A percentile compares a stretch with the other conserved stretches of the same genome.
Conservation (phyloP, 208 protist genomes). For the Acanthamoeba castellanii region DNA sequence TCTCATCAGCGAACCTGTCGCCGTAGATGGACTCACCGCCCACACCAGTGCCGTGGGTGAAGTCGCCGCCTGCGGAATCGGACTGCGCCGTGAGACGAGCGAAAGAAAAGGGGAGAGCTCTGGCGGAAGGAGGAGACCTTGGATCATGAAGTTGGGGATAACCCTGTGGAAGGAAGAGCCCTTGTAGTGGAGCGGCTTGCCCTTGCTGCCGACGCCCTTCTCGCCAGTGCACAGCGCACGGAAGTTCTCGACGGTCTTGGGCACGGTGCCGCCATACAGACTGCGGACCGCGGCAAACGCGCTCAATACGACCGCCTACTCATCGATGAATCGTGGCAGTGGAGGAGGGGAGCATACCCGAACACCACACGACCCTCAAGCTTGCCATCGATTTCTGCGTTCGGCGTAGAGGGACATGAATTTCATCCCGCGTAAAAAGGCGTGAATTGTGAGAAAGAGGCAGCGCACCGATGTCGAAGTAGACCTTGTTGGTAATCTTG, state of each 20-base stretch:
- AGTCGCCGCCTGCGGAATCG: constrained; percentile 95
- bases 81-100: neutral
- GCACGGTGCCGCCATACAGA: constrained; percentile 79
- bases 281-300: constrained; percentile 59
- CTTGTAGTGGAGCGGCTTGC: constrained; percentile 98
- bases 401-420: neutral
- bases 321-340: neutral
- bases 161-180: constrained; percentile 90
- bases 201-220: constrained; percentile 92
- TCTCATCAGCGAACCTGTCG: constrained; percentile 96
- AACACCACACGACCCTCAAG: constrained; percentile 93
- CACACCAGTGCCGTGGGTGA: constrained; percentile 96
- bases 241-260: constrained; percentile 88
- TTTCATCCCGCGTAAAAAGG: too few species aligned
- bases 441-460: neutral
- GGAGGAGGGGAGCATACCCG: constrained; percentile 67
- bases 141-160: constrained; percentile 91
- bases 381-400: constrained; percentile 89
- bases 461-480: constrained; percentile 93
- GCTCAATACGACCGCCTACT: too few species aligned
- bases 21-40: constrained; percentile 99
- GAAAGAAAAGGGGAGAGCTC: neutral
- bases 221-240: constrained; percentile 93
- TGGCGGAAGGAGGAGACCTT: constrained; percentile 86
- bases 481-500: constrained; percentile 76